A percentile compares a stretch with the other conserved stretches of the same genome.
These are phyloP conservation scores for Orbilia ellipsospora DNA, from an alignment of 2,329 filamentous ascomycete species.

Conservation along the genomic window DNA sequence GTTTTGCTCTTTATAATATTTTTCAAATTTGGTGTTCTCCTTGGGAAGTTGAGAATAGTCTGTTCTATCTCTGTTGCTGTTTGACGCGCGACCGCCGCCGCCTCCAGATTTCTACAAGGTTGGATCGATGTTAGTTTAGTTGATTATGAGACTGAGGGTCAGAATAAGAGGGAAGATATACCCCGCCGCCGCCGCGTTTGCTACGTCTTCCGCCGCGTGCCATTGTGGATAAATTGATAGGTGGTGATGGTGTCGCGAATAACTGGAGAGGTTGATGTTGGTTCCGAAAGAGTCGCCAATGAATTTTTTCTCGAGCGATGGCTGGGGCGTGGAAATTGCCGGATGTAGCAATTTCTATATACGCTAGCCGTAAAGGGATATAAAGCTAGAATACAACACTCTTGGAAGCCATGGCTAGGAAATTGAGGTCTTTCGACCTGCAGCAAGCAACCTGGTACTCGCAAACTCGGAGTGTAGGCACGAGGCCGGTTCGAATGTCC, in stretches of 20 bases:
- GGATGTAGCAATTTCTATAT: no score
- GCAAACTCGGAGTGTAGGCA: no score
- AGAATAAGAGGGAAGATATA: constrained; percentile 9
- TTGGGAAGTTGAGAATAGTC: constrained; percentile 75
- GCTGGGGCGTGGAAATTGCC: neutral
- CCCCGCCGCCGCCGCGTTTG: constrained; percentile 44
- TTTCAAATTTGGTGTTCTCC: constrained; percentile 84
- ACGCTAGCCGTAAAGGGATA: no score
- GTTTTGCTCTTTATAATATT: constrained; percentile 83
- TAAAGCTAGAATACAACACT: no score
- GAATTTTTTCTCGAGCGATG: constrained; percentile 25
- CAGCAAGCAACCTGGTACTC: no score
- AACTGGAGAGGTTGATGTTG: neutral
- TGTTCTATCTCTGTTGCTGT: constrained; percentile 35
- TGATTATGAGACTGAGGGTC: neutral
- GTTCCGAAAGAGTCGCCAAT: constrained; percentile 1
- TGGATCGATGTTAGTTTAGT: neutral
- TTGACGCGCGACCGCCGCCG: constrained; percentile 13
- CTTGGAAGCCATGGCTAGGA: no score
- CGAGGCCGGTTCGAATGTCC: no score
- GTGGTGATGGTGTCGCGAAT: constrained; percentile 7
- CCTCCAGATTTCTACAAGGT: constrained; percentile 35
- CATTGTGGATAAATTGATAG: constrained; percentile 12
- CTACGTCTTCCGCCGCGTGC: constrained; percentile 21
- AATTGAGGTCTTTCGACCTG: no score